These are phyloP conservation scores for Globisporangium uncinulatum DNA, from an alignment of 352 stramenopile species.

Conservation along the genomic window DNA sequence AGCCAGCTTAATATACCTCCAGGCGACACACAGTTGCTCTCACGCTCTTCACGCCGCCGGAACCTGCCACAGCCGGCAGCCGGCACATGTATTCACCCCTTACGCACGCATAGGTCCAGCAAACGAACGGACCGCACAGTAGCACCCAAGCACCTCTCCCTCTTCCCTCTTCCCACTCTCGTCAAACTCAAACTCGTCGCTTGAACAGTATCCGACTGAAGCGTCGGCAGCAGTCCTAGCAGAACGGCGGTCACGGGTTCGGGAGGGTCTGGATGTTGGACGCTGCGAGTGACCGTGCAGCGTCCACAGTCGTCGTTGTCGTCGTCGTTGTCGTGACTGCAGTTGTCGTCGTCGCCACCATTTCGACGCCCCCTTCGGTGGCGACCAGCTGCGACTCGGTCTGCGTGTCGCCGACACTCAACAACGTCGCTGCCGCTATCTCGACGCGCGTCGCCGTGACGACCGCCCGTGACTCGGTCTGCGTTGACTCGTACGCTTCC, in stretches of 20 bases:
- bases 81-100: no score
- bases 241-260: neutral
- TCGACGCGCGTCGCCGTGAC: neutral
- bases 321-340: neutral
- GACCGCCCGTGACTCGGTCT: neutral
- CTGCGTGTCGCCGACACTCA: neutral
- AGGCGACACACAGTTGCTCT: no score
- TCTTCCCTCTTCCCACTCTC: no score
- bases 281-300: neutral
- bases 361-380: neutral
- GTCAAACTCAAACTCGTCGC: no score
- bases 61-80: no score
- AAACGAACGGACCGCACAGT: no score
- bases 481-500: neutral
- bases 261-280: slow-evolving; percentile 13
- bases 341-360: neutral
- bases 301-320: neutral
- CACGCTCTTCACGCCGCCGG: no score
- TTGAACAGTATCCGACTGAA: neutral
- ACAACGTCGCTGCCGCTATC: neutral
- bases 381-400: neutral
- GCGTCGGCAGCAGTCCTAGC: neutral
- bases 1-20: no score
- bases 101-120: no score
- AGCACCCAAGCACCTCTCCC: no score